Evolutionary conservation across 805 yeast species (phyloP).

Genomic region (Lachancea waltii): DNA sequence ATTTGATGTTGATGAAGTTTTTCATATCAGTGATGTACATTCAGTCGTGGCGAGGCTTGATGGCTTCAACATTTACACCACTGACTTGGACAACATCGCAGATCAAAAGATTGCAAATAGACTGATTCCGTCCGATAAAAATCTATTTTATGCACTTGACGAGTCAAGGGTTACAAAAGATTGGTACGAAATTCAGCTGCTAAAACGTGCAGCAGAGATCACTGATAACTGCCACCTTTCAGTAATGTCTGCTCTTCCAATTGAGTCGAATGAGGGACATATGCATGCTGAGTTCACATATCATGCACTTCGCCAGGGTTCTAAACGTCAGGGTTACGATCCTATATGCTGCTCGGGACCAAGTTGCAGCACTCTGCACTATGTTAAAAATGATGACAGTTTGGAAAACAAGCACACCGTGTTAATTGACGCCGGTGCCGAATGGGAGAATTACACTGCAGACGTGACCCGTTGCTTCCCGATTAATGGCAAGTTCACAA

Average conservation of each 20-base stretch:
- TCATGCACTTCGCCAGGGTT: slow-evolving; percentile 90
- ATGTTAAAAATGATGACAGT: slow-evolving; percentile 70
- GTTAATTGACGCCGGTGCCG: slow-evolving; percentile 94
- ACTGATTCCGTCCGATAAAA: slow-evolving; percentile 40
- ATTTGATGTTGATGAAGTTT: slow-evolving; percentile 79
- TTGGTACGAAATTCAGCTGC: slow-evolving; percentile 64
- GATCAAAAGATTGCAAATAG: slow-evolving; percentile 29
- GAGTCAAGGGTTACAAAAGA: slow-evolving; percentile 85
- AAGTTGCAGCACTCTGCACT: slow-evolving; percentile 85
- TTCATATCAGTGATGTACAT: slow-evolving; percentile 49
- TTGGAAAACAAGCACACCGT: slow-evolving; percentile 55
- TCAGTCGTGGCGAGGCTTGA: slow-evolving; percentile 29
- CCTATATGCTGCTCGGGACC: slow-evolving; percentile 96
- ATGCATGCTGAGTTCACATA: slow-evolving; percentile 93
- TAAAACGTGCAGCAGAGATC: slow-evolving; percentile 76
- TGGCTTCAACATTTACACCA: slow-evolving; percentile 37
- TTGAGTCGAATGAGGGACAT: slow-evolving; percentile 82
- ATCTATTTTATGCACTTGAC: slow-evolving; percentile 68
- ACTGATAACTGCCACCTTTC: slow-evolving; percentile 86
- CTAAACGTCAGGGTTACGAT: slow-evolving; percentile 82
- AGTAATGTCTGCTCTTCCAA: slow-evolving; percentile 88
- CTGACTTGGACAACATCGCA: slow-evolving; percentile 48
- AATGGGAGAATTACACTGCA: slow-evolving; percentile 87
- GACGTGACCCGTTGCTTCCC: slow-evolving; percentile 97
- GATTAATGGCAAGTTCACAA: slow-evolving; percentile 79